phyloP scores from a whole-genome alignment of 169 alveolate species.

The Plasmodium fragile region DNA sequence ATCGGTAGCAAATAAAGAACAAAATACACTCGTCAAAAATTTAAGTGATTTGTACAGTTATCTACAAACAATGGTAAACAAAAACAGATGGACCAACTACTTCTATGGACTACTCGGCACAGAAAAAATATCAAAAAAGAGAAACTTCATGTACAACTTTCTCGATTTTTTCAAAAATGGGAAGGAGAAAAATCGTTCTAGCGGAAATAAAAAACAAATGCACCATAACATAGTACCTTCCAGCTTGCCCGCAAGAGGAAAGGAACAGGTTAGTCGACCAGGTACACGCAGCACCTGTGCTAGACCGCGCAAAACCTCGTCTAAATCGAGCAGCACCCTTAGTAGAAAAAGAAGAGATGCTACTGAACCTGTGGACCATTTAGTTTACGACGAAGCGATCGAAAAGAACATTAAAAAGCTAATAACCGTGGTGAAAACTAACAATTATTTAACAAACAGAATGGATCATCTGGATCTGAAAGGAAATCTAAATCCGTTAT shows the following conservation, averaged over 20 bases:
- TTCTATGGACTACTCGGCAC: not conserved
- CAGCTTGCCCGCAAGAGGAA: not conserved
- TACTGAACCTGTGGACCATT: not conserved
- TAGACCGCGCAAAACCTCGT: not conserved
- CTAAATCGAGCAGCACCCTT: not conserved
- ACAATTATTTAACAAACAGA: slow-evolving; percentile 25
- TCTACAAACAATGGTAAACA: not conserved
- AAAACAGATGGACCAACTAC: not conserved
- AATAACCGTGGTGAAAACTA: slow-evolving; percentile 3
- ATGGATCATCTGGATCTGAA: slow-evolving; percentile 13
- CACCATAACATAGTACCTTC: not conserved
- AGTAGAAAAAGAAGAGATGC: slow-evolving; percentile 40
- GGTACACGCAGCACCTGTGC: not conserved
- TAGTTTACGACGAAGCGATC: slow-evolving; percentile 13
- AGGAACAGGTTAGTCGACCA: not conserved
- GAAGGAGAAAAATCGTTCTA: not conserved
- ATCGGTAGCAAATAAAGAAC: not conserved
- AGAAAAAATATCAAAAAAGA: slow-evolving; percentile 8
- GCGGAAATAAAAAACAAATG: not conserved
- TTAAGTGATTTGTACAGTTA: slow-evolving; percentile 19
- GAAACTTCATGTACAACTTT: not conserved
- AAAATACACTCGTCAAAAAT: slow-evolving; percentile 1
- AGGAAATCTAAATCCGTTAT: slow-evolving; percentile 40
- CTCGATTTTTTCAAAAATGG: slow-evolving; percentile 38
- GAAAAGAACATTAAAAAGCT: slow-evolving; percentile 6